Evolutionary conservation across 1,284 basidiomycete genomes (phyloP), one percentile per base, ranked within the genome.

Genomic region (Cryptococcus jaspeensis): DNA sequence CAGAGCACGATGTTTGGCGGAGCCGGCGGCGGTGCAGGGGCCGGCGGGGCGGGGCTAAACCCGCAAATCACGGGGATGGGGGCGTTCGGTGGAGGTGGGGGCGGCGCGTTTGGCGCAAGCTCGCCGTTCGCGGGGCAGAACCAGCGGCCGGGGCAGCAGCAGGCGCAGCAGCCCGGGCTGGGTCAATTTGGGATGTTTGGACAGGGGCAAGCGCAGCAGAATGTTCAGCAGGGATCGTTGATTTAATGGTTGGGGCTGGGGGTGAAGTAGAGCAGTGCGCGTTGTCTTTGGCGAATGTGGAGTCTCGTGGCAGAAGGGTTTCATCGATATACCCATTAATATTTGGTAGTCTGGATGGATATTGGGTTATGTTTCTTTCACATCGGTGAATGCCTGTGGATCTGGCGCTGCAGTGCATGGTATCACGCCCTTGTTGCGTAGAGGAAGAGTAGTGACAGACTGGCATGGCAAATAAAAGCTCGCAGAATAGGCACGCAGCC

Each of bases 71-170:
- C 44, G 15, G 61, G 28, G 28, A 32, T 32, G 28, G 28, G 57
- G n/a, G 28, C 37, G 7, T 52, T 54, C 28, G 38, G 23, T 15
- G 18, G 44, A 16, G 38, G 53, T 12, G 54, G 52, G 18, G 42
- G 53, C 36, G 70, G 69, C 3, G 55, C 69, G 16, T 72, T 72
- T 46, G 70, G 71, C 9, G 55, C 55, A 7, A 42, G 39, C 7
- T 67, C 64, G 37, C 69, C 69, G 8, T 70, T 71, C 47, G 67
- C 64, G 6, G 67, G 67, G 3, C 71, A 71, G 50, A 69, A 73
- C 15, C 49, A 48, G 32, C 13, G 38, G 13, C 59, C 46, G 28
- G 47, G 48, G n/a, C 38, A 52, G 40, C 41, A 42, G 43, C n/a
- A 25, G n/a, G 32, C 39, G 41, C n/a, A 28, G 18, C 36, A 41